Base-by-base conservation (phyloP, 1,284 basidiomycete genomes). In the Naganishia sp. region DNA sequence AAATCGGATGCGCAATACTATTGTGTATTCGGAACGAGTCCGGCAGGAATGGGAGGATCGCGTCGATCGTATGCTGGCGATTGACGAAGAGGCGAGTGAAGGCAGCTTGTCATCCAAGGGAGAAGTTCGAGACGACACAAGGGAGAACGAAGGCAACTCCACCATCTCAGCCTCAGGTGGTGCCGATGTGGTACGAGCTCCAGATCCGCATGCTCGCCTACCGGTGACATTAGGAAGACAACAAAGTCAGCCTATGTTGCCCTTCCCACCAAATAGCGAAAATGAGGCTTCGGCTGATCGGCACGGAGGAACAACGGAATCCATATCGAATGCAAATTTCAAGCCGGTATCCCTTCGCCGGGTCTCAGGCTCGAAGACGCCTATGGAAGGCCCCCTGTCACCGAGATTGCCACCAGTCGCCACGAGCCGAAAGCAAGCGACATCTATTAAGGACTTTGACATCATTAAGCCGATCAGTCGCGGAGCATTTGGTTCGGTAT, bases 381-480 rank as follows among this genome's bases (percentile, higher is more conserved):
- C 75, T 33, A 72, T 70, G 16, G 75, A 78, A 43, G 80, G 83
- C 0, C 90, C 90, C 3, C 82, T 95, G 1, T 98, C 96, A n/a
- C 94, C 95, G 28, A 86, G 93, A 28, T 85, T 95, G 57, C 84
- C 91, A 2, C 88, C 92, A 1, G 83, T 85, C 9, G 88, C 88
- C 0, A 89, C 92, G 0, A 85, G 91, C 15, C 86, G 92, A 31
- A 87, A 90, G 15, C 88, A 88, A 7, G 88, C 91, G 0, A 90
- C 95, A 1, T 94, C 94, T 3, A 98, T 99, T 82, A 97, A 93
- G 78, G 96, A 99, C 80, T 99, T 99, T 75, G 94, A 98, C 77
- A 89, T 99, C 75, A 94, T 99, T 83, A 99, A 99, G 80, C 96
- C 96, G 2, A 99, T 99, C 80, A 94, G 92, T 79, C 97, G 99